phyloP scores from a whole-genome alignment of 306 rosid genomes.

The Glycyrrhiza uralensis region DNA sequence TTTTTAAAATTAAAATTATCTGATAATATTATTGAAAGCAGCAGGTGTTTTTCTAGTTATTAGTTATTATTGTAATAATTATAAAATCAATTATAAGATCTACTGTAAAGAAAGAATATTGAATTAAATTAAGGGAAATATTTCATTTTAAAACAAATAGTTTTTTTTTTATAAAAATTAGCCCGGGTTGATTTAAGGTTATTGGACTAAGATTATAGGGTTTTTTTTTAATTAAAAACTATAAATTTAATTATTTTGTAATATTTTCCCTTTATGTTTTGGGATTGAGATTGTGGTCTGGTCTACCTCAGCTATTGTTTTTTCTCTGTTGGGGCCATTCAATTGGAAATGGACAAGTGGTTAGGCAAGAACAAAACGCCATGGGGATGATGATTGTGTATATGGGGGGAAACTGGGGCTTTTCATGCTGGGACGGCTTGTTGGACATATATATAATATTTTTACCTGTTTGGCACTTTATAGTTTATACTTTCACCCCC shows the following conservation, averaged over 20 bases:
- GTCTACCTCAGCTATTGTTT: constrained; percentile 3
- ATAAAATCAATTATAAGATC: background rate
- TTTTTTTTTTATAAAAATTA: background rate
- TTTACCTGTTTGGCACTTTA: constrained; percentile 26
- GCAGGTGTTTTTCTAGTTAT: background rate
- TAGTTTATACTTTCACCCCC: constrained; percentile 29
- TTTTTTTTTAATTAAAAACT: background rate
- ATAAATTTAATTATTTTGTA: background rate
- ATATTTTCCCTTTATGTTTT: background rate
- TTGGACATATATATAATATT: background rate
- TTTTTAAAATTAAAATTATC: background rate
- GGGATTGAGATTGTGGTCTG: background rate
- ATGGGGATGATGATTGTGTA: constrained; percentile 13
- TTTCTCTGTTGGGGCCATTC: background rate
- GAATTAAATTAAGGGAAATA: background rate
- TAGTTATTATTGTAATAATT: background rate
- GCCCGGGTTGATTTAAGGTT: background rate
- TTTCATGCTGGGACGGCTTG: constrained; percentile 26
- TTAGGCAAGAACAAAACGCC: background rate
- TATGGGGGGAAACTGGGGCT: constrained; percentile 1
- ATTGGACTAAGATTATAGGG: background rate
- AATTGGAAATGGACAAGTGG: background rate
- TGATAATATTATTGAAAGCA: background rate
- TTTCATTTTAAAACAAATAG: background rate
- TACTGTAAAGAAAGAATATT: background rate